Evolutionary conservation across 257 asterid species (phyloP).

Genomic region (Catharanthus roseus): DNA sequence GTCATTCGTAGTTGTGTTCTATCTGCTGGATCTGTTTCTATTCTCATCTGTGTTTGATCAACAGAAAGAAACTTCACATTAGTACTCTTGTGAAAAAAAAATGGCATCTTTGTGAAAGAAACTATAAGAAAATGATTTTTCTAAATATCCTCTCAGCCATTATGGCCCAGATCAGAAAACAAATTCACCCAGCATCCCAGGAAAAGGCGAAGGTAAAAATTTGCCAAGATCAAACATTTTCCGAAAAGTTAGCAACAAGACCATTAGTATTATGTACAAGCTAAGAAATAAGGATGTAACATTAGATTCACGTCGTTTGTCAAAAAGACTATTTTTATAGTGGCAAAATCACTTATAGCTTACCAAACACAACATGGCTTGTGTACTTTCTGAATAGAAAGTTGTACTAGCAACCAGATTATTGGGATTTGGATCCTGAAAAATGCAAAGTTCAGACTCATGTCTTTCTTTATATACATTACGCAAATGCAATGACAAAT

Average conservation of each 20-base stretch:
- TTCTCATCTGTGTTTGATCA: conserved; percentile 50
- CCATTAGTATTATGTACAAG: neutral
- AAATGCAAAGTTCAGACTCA: conserved; percentile 7
- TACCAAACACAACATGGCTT: conserved; percentile 95
- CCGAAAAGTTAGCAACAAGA: neutral
- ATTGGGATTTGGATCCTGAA: conserved; percentile 88
- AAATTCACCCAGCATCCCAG: neutral
- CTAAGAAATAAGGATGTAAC: neutral
- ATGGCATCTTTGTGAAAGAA: neutral
- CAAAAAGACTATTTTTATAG: neutral
- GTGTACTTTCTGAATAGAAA: conserved; percentile 79
- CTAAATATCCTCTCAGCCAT: neutral
- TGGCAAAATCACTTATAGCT: conserved; percentile 23
- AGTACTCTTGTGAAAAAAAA: neutral
- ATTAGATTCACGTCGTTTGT: neutral
- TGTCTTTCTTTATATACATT: neutral
- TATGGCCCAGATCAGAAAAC: neutral
- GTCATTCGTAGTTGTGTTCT: conserved; percentile 92
- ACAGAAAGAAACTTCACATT: neutral
- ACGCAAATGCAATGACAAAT: neutral
- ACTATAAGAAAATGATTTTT: neutral
- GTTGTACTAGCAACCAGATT: conserved; percentile 87
- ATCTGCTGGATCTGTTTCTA: conserved; percentile 96
- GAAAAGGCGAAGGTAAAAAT: neutral
- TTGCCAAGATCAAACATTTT: neutral